Base-by-base conservation (phyloP, 352 stramenopile genomes). In the Phytophthora quininea region DNA sequence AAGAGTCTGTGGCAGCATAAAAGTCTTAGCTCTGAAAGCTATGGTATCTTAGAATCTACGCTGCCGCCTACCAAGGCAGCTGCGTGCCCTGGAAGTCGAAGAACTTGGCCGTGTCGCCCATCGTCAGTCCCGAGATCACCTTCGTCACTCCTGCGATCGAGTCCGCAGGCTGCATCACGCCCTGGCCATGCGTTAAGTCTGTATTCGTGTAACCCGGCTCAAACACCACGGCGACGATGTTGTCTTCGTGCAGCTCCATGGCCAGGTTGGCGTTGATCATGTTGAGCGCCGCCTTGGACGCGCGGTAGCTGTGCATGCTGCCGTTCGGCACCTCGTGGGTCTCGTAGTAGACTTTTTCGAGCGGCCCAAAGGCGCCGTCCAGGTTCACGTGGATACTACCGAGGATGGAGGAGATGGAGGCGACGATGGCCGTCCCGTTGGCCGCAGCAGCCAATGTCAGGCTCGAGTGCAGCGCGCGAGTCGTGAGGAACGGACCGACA, bases 221-320 rank as follows among this genome's bases (percentile, higher is more conserved):
- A 19, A 85, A 30, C 19, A 86, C 65, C 9, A 89, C 38, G 9
- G 71, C 58, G 0, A 47, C 54, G 45, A 91, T 84, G 4, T 76
- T 80, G 42, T 85, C 57, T n/a, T 52, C 40, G 58, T 80, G 70
- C 1, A 89, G 64, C 30, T 91, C 79, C 3, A 77, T 50, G 12
- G 73, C 58, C 30, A 91, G 45, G 31, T 49, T 72, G 53, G 65
- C 69, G 55, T 72, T 87, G 43, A 89, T 52, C 73, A 82, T 88
- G 67, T 95, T 95, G 32, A 91, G 60, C 11, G 84, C 87, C 2
- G 82, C 52, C 59, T 93, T 92, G 37, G 79, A 90, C 46, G 85
- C 77, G 38, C 80, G 70, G 59, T 95, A 93, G 53, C 77, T 84
- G 62, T 91, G 91, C 37, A 69, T 66, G 15, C 62, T 68, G 31